phyloP scores from a whole-genome alignment of 2,329 filamentous ascomycete genomes.

The Botrytis tulipae region DNA sequence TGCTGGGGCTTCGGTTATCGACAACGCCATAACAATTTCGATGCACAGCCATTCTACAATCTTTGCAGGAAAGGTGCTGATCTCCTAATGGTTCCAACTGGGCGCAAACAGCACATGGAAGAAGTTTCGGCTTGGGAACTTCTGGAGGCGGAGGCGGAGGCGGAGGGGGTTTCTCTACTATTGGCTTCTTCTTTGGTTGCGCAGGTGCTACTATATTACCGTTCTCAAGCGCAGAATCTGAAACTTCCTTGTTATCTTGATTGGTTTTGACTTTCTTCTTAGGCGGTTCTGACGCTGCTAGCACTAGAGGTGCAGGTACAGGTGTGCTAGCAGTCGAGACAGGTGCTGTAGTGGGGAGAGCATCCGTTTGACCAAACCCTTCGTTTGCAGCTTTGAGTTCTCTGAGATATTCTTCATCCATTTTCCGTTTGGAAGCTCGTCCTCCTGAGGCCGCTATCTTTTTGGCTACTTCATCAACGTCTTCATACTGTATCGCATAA shows the following conservation, averaged over 20 bases:
- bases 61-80: conserved; percentile 73
- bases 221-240: conserved; percentile 48
- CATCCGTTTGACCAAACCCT: conserved; percentile 48
- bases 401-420: conserved; percentile 86
- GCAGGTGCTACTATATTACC: conserved; percentile 35
- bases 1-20: conserved; percentile 62
- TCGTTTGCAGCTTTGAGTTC: conserved; percentile 68
- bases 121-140: conserved; percentile 70
- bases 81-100: conserved; percentile 70
- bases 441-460: conserved; percentile 79
- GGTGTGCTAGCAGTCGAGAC: conserved; percentile 32
- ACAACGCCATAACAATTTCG: conserved; percentile 86
- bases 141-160: conserved; percentile 68
- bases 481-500: conserved; percentile 94
- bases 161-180: conserved; percentile 58
- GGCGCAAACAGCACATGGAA: conserved; percentile 84
- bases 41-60: conserved; percentile 90
- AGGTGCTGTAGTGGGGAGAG: conserved; percentile 34
- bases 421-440: conserved; percentile 80
- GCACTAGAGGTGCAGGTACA: conserved; percentile 28
- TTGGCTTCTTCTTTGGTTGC: conserved; percentile 47
- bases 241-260: conserved; percentile 47
- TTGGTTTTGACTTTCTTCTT: conserved; percentile 62
- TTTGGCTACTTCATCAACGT: conserved; percentile 85
- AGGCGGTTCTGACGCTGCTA: conserved; percentile 51